Base-by-base conservation (phyloP, 2,329 filamentous ascomycete genomes). In the Phialophora tarda region DNA sequence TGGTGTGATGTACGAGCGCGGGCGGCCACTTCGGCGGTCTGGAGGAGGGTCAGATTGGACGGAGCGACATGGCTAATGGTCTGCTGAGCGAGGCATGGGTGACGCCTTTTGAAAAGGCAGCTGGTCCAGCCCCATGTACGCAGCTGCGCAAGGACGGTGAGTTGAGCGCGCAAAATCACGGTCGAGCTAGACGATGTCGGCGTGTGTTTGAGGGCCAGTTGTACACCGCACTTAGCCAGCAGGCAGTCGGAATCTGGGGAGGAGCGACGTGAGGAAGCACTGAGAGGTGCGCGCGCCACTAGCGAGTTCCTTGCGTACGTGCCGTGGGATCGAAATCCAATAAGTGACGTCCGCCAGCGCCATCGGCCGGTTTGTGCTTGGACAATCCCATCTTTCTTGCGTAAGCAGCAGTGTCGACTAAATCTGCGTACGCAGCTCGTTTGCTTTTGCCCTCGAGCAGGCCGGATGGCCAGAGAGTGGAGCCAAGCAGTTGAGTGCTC, bases 61-160 rank as follows among this genome's bases (percentile, higher is more conserved):
- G 7, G 7, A 44, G 38, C 17, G 38, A 44, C 38, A 44, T 44
- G 38, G 38, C 14, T n/a, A 44, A n/a, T 17, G 17, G 38, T n/a
- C 38, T n/a, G 38, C 38, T 7, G 14, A n/a, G 5, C 8, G 17
- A 17, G 38, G 17, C 38, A 44, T 44, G 17, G 2, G 38, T 44
- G 38, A 44, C 14, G 38, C 38, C 38, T 44, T 44, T 44, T 44
- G 38, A 44, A 41, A 41, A 44, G 38, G 38, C 38, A 44, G 38
- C 38, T 44, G 14, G 38, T n/a, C 38, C 38, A 44, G 38, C 17
- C 12, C 38, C 38, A 44, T 44, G 38, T 44, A 44, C 38, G 38
- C 38, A 44, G 38, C 2, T 44, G 38, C 38, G 6, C 38, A 44
- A n/a, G 38, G 17, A 44, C 5, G 38, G 5, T 5, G 17, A 44